These are phyloP conservation scores for Agaricales sp. DNA, from an alignment of 1,284 basidiomycete genomes.

Conservation along the genomic window DNA sequence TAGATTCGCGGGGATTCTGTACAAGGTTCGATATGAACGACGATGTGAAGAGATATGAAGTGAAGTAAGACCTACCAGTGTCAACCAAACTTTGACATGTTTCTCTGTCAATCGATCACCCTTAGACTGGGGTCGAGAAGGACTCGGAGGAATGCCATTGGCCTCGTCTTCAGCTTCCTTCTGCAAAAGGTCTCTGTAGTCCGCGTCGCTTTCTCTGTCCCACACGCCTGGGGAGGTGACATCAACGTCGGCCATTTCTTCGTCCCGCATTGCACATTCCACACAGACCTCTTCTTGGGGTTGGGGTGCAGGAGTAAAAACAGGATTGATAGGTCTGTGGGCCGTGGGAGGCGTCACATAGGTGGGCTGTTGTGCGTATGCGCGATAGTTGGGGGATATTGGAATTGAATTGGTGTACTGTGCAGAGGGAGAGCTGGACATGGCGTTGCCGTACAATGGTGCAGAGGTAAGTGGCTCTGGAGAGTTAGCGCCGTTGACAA, in stretches of 20 bases:
- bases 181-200: constrained; percentile 70
- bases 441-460: constrained; percentile 12
- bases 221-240: constrained; percentile 82
- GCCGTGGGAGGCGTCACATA: constrained; percentile 53
- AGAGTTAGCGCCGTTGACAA: constrained; percentile 15
- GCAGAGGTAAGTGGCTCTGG: constrained; percentile 12
- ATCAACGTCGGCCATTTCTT: constrained; percentile 95
- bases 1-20: constrained; percentile 73
- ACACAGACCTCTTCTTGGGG: constrained; percentile 81
- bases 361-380: constrained; percentile 63
- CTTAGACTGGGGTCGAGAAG: constrained; percentile 45
- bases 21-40: constrained; percentile 4
- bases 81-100: constrained; percentile 81
- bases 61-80: constrained; percentile 46
- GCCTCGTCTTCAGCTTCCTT: constrained; percentile 65
- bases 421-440: constrained; percentile 37
- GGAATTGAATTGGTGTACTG: constrained; percentile 49
- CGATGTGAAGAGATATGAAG: constrained; percentile 8
- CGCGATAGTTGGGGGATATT: constrained; percentile 55
- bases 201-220: constrained; percentile 83
- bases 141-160: constrained; percentile 35
- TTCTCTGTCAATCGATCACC: constrained; percentile 71
- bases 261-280: constrained; percentile 98
- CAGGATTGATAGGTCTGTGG: constrained; percentile 46
- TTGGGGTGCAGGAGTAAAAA: constrained; percentile 39